Percentiles rank a stretch among this genome's conserved stretches.
These are phyloP conservation scores for Volvox africanus DNA, from an alignment of 139 green algal genomes.

Conservation along the genomic window DNA sequence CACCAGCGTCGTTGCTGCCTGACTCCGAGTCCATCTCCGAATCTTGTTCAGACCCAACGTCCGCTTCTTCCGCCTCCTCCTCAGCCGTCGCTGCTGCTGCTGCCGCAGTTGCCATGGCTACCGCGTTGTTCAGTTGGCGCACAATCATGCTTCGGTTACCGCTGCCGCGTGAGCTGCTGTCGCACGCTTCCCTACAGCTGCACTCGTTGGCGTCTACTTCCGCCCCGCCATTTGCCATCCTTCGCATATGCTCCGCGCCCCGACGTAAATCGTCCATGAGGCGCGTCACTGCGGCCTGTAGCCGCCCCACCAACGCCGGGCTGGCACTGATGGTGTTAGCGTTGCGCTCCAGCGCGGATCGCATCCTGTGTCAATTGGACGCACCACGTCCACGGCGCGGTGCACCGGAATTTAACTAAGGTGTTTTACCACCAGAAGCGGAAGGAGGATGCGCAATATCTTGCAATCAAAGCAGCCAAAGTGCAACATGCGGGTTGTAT, in stretches of 20 bases:
- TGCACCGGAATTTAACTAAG: not conserved
- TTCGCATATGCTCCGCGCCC: not conserved
- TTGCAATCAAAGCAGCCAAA: not conserved
- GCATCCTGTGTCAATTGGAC: not conserved
- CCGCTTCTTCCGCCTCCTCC: not conserved
- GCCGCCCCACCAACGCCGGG: slow-evolving; percentile 8
- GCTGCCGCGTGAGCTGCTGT: not conserved
- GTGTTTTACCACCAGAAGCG: not conserved
- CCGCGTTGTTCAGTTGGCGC: not conserved
- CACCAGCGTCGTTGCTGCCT: not conserved
- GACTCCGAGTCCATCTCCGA: not conserved
- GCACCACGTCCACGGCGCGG: not conserved
- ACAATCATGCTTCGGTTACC: not conserved
- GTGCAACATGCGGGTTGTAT: not conserved
- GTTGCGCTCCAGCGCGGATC: slow-evolving; percentile 29
- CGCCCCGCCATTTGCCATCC: not conserved
- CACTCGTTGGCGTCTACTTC: not conserved
- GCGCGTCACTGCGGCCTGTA: not conserved
- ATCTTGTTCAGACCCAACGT: not conserved
- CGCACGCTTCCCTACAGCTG: not conserved
- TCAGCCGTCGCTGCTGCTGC: not conserved
- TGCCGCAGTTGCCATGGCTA: not conserved
- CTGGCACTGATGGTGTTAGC: slow-evolving; percentile 35
- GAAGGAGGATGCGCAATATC: not conserved
- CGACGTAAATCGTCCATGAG: not conserved